Conservation (phyloP, 345 rosid species). For the Salix caprea region DNA sequence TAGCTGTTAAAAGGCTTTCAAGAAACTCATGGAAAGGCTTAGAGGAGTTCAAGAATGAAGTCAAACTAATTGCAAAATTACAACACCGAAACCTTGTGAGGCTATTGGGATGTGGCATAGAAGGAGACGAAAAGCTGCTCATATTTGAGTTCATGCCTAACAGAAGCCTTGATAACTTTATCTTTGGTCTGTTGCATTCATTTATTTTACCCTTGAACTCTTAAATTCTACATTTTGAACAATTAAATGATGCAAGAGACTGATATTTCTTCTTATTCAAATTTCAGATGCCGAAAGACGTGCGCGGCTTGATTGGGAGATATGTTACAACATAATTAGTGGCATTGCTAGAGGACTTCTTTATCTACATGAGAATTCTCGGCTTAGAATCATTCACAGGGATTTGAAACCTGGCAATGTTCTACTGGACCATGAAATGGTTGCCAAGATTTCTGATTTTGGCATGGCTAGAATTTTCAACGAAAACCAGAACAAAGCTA, state of each 20-base stretch:
- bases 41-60: slow-evolving; percentile 16
- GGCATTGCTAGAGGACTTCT: slow-evolving; percentile 45
- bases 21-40: slow-evolving; percentile 13
- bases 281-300: slow-evolving; percentile 7
- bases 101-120: slow-evolving; percentile 10
- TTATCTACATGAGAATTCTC: slow-evolving; percentile 52
- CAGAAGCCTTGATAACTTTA: slow-evolving; percentile 7
- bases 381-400: slow-evolving; percentile 39
- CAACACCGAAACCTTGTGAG: slow-evolving; percentile 21
- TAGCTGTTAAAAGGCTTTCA: slow-evolving; percentile 15
- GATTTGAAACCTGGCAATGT: slow-evolving; percentile 46
- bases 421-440: slow-evolving; percentile 37
- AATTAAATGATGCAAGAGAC: background rate
- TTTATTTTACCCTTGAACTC: background rate
- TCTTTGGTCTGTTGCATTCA: background rate
- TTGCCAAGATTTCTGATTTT: slow-evolving; percentile 47
- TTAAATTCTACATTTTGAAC: background rate
- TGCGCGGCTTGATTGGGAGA: slow-evolving; percentile 2
- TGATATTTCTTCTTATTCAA: background rate
- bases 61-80: slow-evolving; percentile 9
- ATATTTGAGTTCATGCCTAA: slow-evolving; percentile 17
- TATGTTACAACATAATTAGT: slow-evolving; percentile 21
- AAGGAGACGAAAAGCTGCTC: slow-evolving; percentile 13
- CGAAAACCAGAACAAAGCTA: slow-evolving; percentile 18
- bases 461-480: slow-evolving; percentile 40